These are phyloP conservation scores for Kwoniella sp. DNA, from an alignment of 768 basidiomycete species.

Conservation along the genomic window DNA sequence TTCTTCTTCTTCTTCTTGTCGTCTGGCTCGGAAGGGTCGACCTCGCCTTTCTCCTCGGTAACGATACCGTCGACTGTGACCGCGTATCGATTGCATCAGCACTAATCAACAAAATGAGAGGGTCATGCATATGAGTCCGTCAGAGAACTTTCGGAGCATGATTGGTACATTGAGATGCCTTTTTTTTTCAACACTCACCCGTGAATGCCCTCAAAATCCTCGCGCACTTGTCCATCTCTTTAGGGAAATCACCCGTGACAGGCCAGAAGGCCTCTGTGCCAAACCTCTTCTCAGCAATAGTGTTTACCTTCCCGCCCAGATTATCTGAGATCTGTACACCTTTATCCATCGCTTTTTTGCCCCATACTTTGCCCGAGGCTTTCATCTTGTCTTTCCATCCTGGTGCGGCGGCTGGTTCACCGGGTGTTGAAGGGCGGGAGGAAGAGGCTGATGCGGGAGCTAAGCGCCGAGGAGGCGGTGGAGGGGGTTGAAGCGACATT, in stretches of 20 bases:
- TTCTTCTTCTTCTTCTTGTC: slow-evolving; percentile 17
- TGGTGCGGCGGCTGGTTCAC: not conserved
- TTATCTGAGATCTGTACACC: slow-evolving; percentile 44
- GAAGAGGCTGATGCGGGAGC: slow-evolving; percentile 9
- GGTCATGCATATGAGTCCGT: too few relatives aligned
- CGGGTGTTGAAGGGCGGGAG: slow-evolving; percentile 8
- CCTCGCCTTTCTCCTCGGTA: slow-evolving; percentile 30
- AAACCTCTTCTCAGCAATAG: slow-evolving; percentile 51
- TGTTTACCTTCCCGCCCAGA: slow-evolving; percentile 50
- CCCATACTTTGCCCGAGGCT: slow-evolving; percentile 38
- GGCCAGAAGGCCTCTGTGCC: slow-evolving; percentile 56
- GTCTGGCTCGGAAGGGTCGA: slow-evolving; percentile 1
- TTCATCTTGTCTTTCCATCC: slow-evolving; percentile 44
- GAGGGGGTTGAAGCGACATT: slow-evolving; percentile 20
- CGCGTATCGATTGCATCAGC: too few relatives aligned
- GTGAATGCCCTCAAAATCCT: slow-evolving; percentile 54
- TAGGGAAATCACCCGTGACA: slow-evolving; percentile 50
- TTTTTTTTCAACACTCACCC: too few relatives aligned
- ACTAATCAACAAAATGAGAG: too few relatives aligned
- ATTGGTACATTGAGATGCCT: too few relatives aligned
- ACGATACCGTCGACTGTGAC: slow-evolving; percentile 38
- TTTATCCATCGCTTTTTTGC: slow-evolving; percentile 51
- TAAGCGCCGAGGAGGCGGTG: slow-evolving; percentile 21
- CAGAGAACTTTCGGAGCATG: too few relatives aligned
- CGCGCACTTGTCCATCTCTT: slow-evolving; percentile 55